Conservation (phyloP, 371 early-diverging fungal genomes). For the Mucor velutinosus region DNA sequence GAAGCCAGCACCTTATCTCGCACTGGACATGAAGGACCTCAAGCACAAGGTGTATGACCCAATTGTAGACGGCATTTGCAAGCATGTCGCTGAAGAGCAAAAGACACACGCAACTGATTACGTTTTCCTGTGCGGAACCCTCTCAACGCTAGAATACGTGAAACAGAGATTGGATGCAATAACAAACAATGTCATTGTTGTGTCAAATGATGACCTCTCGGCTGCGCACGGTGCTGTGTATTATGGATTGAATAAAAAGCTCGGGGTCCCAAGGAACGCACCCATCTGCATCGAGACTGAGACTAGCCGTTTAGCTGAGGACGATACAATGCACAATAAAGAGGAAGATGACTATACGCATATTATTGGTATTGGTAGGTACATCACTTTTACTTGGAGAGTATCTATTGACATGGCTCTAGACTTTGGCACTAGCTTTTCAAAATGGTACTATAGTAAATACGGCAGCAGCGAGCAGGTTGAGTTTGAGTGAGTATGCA, state of each 20-base stretch:
- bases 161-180: neutral
- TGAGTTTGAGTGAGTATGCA: neutral
- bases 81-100: neutral
- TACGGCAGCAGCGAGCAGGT: neutral
- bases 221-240: constrained; percentile 10
- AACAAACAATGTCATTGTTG: neutral
- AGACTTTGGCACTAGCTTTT: constrained; percentile 47
- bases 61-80: constrained; percentile 3
- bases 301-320: neutral
- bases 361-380: constrained; percentile 20
- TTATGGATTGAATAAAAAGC: neutral
- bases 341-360: constrained; percentile 14
- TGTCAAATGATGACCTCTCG: constrained; percentile 3
- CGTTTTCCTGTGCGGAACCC: constrained; percentile 7
- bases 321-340: neutral
- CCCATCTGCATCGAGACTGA: neutral
- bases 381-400: neutral
- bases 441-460: constrained; percentile 18
- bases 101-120: neutral
- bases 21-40: constrained; percentile 4
- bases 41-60: constrained; percentile 9
- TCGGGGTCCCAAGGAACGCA: constrained; percentile 4
- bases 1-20: neutral
- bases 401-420: neutral
- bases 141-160: constrained; percentile 2